These are phyloP conservation scores for Trametes villosa DNA, from an alignment of 768 basidiomycete species.

Conservation along the genomic window DNA sequence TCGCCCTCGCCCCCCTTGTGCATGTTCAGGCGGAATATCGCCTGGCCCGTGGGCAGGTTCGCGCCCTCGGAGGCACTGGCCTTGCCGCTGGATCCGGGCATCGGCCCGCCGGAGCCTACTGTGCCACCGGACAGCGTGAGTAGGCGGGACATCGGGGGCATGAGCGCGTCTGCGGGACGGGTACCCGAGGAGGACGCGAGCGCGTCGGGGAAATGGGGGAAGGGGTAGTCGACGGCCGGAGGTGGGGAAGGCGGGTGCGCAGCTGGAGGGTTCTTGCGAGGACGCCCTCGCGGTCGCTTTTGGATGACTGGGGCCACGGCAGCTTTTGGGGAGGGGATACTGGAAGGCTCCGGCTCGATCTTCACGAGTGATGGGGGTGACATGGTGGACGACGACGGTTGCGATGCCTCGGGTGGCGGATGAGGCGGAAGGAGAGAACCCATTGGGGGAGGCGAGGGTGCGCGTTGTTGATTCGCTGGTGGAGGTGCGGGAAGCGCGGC, in stretches of 20 bases:
- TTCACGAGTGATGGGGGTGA: background rate
- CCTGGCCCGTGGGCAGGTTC: slow-evolving; percentile 19
- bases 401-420: background rate
- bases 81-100: background rate
- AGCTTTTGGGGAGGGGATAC: background rate
- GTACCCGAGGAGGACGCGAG: background rate
- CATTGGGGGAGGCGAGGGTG: slow-evolving; percentile 13
- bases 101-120: background rate
- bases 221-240: slow-evolving; percentile 23
- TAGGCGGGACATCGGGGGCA: background rate
- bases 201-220: slow-evolving; percentile 21
- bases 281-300: slow-evolving; percentile 27
- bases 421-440: slow-evolving; percentile 3
- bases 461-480: background rate
- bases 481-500: background rate
- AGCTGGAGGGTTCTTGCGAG: slow-evolving; percentile 21
- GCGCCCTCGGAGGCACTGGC: background rate
- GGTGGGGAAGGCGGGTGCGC: slow-evolving; percentile 14
- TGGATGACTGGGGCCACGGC: background rate
- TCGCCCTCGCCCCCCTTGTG: background rate
- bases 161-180: background rate
- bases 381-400: background rate
- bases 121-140: background rate
- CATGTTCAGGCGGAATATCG: slow-evolving; percentile 29
- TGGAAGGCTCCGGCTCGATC: background rate